Conservation (phyloP, 768 basidiomycete genomes). For the Suillus weaverae region DNA sequence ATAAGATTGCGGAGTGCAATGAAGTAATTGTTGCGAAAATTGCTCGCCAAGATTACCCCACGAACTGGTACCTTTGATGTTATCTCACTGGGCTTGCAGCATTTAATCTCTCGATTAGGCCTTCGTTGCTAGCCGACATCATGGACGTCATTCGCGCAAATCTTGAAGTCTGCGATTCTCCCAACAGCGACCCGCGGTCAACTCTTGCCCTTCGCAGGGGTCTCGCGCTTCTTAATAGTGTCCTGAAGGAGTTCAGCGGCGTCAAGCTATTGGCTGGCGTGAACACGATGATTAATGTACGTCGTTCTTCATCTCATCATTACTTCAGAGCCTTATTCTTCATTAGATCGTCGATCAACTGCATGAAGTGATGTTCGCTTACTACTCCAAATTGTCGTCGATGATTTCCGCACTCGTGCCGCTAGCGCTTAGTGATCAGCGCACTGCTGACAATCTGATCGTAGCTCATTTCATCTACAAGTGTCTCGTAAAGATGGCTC, state of each 20-base stretch:
- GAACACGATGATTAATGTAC: conserved; percentile 63
- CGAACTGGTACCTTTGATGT: conserved; percentile 54
- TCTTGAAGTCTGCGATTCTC: conserved; percentile 46
- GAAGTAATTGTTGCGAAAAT: conserved; percentile 74
- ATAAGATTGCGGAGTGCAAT: conserved; percentile 78
- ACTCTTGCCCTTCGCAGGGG: conserved; percentile 57
- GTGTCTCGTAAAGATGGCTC: conserved; percentile 63
- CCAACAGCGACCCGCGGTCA: conserved; percentile 42
- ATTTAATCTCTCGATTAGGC: conserved; percentile 20
- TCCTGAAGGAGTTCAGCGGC: conserved; percentile 69
- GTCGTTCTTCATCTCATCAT: conserved; percentile 14
- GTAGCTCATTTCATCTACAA: conserved; percentile 76
- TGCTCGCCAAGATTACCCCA: conserved; percentile 75
- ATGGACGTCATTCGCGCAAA: conserved; percentile 54
- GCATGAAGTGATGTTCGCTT: conserved; percentile 53
- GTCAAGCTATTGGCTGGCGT: conserved; percentile 72
- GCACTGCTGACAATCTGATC: conserved; percentile 47
- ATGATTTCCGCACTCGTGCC: conserved; percentile 34
- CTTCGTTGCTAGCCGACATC: conserved; percentile 38
- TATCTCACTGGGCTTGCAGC: neutral
- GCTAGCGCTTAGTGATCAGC: conserved; percentile 36
- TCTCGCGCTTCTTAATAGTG: conserved; percentile 60
- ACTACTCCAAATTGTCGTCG: conserved; percentile 57
- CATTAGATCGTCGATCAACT: conserved; percentile 35
- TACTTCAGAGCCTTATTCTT: neutral